These are phyloP conservation scores for Aquilaria agallochum DNA, from an alignment of 441 rosid genomes.

Conservation along the genomic window DNA sequence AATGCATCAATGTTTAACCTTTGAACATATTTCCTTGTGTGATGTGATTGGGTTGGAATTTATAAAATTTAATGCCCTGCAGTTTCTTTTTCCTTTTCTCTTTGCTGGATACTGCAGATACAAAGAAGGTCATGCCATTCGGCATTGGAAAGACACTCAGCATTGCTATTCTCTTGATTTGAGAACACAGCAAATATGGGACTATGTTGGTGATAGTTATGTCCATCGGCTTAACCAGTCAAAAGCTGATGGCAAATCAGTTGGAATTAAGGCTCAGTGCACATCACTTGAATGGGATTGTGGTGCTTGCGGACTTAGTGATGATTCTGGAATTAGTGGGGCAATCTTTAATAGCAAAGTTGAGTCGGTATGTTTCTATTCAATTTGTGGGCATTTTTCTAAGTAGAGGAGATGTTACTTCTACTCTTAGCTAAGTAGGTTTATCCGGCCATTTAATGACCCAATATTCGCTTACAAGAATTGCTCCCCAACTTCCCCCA, in stretches of 20 bases:
- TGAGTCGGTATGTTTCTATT: constrained; percentile 56
- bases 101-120: constrained; percentile 40
- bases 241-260: constrained; percentile 66
- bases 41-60: background rate
- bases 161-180: constrained; percentile 86
- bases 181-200: constrained; percentile 92
- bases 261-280: constrained; percentile 54
- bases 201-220: constrained; percentile 92
- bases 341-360: constrained; percentile 83
- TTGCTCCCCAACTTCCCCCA: no score
- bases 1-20: constrained; percentile 9
- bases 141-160: constrained; percentile 88
- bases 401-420: no score
- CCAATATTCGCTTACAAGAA: no score
- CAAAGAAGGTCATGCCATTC: constrained; percentile 84
- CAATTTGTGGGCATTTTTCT: no score
- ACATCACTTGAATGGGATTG: constrained; percentile 57
- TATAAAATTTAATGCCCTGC: background rate
- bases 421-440: no score
- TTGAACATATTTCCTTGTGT: no score
- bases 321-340: constrained; percentile 75
- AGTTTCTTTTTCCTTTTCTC: constrained; percentile 15
- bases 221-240: constrained; percentile 93
- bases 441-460: no score
- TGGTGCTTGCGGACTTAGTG: constrained; percentile 57